phyloP scores from a whole-genome alignment of 495 filamentous ascomycete genomes.

The Podospora anserina region DNA sequence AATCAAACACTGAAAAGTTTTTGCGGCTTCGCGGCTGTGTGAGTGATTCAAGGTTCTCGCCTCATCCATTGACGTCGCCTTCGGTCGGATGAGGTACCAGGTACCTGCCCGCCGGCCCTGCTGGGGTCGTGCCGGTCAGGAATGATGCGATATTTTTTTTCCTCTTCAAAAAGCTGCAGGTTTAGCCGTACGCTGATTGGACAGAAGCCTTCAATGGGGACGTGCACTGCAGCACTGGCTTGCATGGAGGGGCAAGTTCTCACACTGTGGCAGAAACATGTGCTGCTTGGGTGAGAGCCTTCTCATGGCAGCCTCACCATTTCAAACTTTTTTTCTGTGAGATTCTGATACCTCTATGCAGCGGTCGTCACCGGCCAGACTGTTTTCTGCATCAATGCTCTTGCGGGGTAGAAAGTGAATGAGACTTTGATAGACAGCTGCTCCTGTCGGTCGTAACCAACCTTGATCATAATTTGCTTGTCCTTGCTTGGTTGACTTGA shows the following conservation, averaged over 20 bases:
- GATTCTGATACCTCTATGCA: neutral
- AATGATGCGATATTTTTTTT: constrained; percentile 33
- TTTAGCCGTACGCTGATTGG: constrained; percentile 20
- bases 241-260: constrained; percentile 14
- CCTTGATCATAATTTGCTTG: neutral
- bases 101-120: constrained; percentile 13
- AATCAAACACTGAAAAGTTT: constrained; percentile 21
- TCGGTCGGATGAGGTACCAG: constrained; percentile 15
- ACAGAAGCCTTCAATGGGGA: constrained; percentile 17
- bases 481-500: neutral
- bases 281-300: neutral
- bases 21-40: constrained; percentile 14
- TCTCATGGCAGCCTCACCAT: constrained; percentile 1
- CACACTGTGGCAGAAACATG: neutral
- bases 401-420: neutral
- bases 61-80: constrained; percentile 26
- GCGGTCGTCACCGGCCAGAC: constrained; percentile 4
- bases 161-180: constrained; percentile 5
- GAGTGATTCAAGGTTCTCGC: constrained; percentile 23
- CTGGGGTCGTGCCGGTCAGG: constrained; percentile 11
- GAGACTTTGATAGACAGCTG: neutral
- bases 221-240: constrained; percentile 14
- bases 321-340: neutral
- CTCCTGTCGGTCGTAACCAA: neutral
- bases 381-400: neutral